phyloP scores from a whole-genome alignment of 208 protist genomes.

The Endotrypanum monterogeii region DNA sequence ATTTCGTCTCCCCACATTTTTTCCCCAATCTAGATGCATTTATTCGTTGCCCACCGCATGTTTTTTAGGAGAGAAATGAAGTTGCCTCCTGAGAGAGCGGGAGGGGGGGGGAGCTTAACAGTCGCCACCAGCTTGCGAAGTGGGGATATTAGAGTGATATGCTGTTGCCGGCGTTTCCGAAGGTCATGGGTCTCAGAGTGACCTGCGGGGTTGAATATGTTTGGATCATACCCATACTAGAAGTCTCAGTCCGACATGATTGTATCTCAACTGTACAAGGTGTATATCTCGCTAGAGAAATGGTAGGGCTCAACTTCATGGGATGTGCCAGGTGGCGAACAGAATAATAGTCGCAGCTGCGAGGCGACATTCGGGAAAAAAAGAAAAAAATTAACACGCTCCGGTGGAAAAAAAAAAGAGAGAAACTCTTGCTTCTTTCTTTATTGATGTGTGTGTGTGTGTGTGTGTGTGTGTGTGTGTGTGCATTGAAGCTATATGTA shows the following conservation, averaged over 20 bases:
- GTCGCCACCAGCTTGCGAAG: too few relatives aligned
- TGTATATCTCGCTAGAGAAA: neutral
- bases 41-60: too few relatives aligned
- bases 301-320: neutral
- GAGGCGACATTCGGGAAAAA: neutral
- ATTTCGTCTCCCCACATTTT: too few relatives aligned
- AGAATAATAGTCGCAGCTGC: neutral
- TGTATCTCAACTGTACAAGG: neutral
- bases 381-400: neutral
- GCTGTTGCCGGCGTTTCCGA: neutral
- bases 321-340: neutral
- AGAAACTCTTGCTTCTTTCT: neutral
- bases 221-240: neutral
- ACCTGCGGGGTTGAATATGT: neutral
- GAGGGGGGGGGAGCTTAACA: too few relatives aligned
- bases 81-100: too few relatives aligned
- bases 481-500: neutral
- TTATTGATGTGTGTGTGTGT: neutral
- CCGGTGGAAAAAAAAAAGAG: neutral
- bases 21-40: too few relatives aligned
- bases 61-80: too few relatives aligned
- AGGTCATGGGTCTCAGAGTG: neutral
- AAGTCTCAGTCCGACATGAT: neutral
- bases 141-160: neutral
- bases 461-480: neutral